These are phyloP conservation scores for Agrostemma githago DNA, from an alignment of 148 eudicot species.

Conservation along the genomic window DNA sequence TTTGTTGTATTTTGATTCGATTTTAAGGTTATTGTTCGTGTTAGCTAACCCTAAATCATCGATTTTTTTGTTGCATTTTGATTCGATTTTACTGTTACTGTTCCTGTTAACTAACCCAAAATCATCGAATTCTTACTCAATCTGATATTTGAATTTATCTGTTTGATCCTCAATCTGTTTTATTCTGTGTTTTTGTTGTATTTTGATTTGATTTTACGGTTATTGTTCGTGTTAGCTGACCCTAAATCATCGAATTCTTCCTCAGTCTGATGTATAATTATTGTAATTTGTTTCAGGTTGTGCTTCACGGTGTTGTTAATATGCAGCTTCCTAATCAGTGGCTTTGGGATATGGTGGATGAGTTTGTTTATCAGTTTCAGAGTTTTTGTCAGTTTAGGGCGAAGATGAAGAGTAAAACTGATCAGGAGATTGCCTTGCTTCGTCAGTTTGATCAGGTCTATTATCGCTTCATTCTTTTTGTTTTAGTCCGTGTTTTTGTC, in stretches of 20 bases:
- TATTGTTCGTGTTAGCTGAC: neutral
- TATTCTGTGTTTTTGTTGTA: neutral
- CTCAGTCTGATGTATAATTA: conserved; percentile 33
- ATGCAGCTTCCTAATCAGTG: conserved; percentile 99
- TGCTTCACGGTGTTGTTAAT: conserved; percentile 66
- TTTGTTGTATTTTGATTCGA: conserved; percentile 53
- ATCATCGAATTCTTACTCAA: too few relatives aligned
- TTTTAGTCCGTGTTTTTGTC: neutral
- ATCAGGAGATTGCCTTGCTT: conserved; percentile 80
- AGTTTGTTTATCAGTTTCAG: conserved; percentile 96
- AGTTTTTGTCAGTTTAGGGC: conserved; percentile 92
- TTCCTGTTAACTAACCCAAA: too few relatives aligned
- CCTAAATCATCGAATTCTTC: too few relatives aligned
- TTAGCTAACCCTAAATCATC: conserved; percentile 34
- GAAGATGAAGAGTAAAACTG: conserved; percentile 88
- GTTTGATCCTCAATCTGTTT: conserved; percentile 16
- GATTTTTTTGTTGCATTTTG: too few relatives aligned
- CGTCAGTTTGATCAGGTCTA: conserved; percentile 71
- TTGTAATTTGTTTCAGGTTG: conserved; percentile 67
- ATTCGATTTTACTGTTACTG: too few relatives aligned
- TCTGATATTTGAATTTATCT: too few relatives aligned
- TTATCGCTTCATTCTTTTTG: neutral
- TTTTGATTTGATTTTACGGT: neutral
- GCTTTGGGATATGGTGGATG: conserved; percentile 99
- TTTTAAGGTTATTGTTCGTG: conserved; percentile 51